Evolutionary conservation across 345 rosid species (phyloP), one percentile per base, ranked within the genome.

Genomic region (Camelina hispida): DNA sequence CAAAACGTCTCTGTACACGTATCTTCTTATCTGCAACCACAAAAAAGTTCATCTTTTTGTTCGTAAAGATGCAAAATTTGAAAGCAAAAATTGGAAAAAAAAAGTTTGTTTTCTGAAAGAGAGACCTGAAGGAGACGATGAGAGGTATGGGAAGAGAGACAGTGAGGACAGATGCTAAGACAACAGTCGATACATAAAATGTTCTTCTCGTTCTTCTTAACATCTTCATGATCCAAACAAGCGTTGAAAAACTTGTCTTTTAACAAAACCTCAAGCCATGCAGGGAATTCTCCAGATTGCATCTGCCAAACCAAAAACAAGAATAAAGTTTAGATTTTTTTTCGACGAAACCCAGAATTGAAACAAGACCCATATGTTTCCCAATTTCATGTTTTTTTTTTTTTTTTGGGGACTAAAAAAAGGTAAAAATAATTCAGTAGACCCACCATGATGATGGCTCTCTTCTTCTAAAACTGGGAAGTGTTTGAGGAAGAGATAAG

Each of bases 221-320:
- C 81, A 0, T 79, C 88, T 78, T 84, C 88, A 13, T 93, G 98
- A 35, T 81, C 65, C 43, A 83, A 44, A 53, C 98, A 91, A 16
- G 96, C 91, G 77, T 83, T 83, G 87, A 89, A 93, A 86, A 93
- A 93, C 73, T 89, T 93, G 55, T 93, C 96, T 1, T 82, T 70
- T 20, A 88, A 69, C 64, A 93, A 82, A 40, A 83, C 85, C 68
- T 83, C 86, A 66, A 91, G 81, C 81, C 81, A 78, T 60, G 69
- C 69, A 72, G 81, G 81, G 18, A 71, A 71, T n/a, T 78, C 73
- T 15, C 50, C 50, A 51, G 28, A 20, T 22, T n/a, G 48, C 77
- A 72, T 59, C 81, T 78, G 18, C 14, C 4, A 17, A 18, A 50
- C 3, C 0, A 3, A 35, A 60, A 42, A 16, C 0, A 3, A 14